Evolutionary conservation across 2,329 filamentous ascomycete species (phyloP), one percentile per base, ranked within the genome.

Genomic region (Tolypocladium tundrense): DNA sequence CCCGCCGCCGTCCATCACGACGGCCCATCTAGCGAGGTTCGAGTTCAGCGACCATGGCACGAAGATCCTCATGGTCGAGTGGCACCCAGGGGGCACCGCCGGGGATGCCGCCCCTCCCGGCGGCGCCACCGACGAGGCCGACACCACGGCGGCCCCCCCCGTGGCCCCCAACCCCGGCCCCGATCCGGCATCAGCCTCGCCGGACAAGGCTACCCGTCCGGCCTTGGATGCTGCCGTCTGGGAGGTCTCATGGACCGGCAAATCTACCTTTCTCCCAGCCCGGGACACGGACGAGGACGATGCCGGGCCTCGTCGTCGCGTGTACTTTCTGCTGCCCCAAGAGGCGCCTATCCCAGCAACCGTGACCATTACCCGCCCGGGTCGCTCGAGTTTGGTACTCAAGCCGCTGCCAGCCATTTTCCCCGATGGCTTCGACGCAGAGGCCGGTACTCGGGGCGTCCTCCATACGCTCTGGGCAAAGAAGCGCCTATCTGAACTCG

Each of bases 51-150:
- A 90, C 66, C 88, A 92, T 63, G 91, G 91, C 45, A 95, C 90
- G 61, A 96, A 96, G 76, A 87, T 96, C 62, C 77, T 96, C 65
- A 94, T 96, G 90, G 87, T 96, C 43, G 91, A 96, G 71, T 96
- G 91, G 91, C 85, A 90, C 69, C 70, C 73, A 11, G 48, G 48
- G 43, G 65, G 63, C 54, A 64, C 64, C 48, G 62, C 62, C 41
- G 55, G 54, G 27, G 48, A 51, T 53, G 53, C 56, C 37, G 58
- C 56, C 59, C 24, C 55, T 27, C 33, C 55, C 42, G 31, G 58
- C 54, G 56, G 56, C 51, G 55, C 35, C 41, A 39, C 50, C 56
- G 55, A 24, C 57, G 59, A 42, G 37, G 42, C 53, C 54, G 27
- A 37, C 41, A 57, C 58, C 52, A 45, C n/a, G 58, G 45, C 53